Evolutionary conservation across 1,284 basidiomycete species (phyloP).

Genomic region (Sporisorium scitamineum): DNA sequence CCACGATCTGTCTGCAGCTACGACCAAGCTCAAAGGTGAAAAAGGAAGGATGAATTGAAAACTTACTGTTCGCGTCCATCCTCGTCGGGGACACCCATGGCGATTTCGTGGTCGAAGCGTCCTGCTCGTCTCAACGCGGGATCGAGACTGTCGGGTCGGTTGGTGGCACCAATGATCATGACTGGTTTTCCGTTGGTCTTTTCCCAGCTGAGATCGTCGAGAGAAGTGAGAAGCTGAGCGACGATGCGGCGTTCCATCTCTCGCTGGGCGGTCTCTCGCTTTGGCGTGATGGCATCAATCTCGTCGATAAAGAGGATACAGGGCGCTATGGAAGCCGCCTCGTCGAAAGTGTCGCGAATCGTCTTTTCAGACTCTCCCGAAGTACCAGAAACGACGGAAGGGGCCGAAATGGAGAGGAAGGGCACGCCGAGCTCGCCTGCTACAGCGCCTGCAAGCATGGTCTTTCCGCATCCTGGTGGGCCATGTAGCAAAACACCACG

Average conservation of each 20-base stretch:
- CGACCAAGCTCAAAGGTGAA: background rate
- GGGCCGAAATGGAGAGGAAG: constrained; percentile 92
- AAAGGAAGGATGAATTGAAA: background rate
- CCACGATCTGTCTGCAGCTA: constrained; percentile 11
- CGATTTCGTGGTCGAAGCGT: constrained; percentile 96
- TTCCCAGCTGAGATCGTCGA: constrained; percentile 93
- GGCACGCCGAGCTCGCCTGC: constrained; percentile 84
- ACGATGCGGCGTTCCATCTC: constrained; percentile 99
- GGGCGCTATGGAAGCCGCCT: constrained; percentile 63
- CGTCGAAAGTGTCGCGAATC: constrained; percentile 90
- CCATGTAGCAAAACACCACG: constrained; percentile 94
- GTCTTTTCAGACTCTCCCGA: constrained; percentile 98
- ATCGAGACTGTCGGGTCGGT: constrained; percentile 93
- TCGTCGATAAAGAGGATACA: constrained; percentile 76
- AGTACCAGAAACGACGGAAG: constrained; percentile 95
- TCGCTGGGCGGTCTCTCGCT: constrained; percentile 87
- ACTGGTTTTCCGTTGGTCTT: constrained; percentile 77
- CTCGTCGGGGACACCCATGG: constrained; percentile 95
- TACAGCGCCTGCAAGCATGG: constrained; percentile 74
- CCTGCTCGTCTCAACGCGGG: constrained; percentile 91
- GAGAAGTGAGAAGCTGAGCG: constrained; percentile 94
- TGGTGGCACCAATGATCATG: constrained; percentile 95
- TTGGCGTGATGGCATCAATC: constrained; percentile 97
- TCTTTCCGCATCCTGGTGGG: constrained; percentile 94
- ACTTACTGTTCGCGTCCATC: constrained; percentile 79